Percentiles rank a stretch among this genome's conserved stretches.
These are phyloP conservation scores for Selenicereus undatus DNA, from an alignment of 148 eudicot genomes.

Conservation along the genomic window DNA sequence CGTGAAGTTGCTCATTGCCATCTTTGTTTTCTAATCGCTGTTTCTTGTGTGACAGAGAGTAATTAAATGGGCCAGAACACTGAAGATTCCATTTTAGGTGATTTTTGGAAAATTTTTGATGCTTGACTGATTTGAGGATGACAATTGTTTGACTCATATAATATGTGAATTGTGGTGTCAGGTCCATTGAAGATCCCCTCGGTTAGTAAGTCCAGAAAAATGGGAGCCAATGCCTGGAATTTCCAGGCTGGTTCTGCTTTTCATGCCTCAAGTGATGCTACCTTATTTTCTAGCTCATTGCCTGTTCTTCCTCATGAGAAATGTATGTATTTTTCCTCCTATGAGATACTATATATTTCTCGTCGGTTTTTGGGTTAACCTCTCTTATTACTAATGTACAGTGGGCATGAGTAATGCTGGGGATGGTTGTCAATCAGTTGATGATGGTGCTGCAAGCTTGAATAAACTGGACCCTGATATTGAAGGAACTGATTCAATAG, in stretches of 20 bases:
- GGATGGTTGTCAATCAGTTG: conserved; percentile 40
- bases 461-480: conserved; percentile 35
- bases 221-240: conserved; percentile 42
- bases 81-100: conserved; percentile 37
- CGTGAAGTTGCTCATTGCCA: background rate
- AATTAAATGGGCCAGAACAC: conserved; percentile 32
- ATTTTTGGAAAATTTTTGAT: background rate
- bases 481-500: conserved; percentile 41
- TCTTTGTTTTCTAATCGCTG: conserved; percentile 2
- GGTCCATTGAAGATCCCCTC: conserved; percentile 39
- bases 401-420: conserved; percentile 42
- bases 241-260: conserved; percentile 33
- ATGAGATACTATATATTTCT: background rate
- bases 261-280: conserved; percentile 50
- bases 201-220: conserved; percentile 32
- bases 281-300: conserved; percentile 75
- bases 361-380: conserved; percentile 3
- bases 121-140: background rate
- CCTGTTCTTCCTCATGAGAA: conserved; percentile 79
- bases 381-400: conserved; percentile 32
- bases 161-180: conserved; percentile 22
- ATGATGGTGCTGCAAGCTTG: conserved; percentile 42
- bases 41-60: conserved; percentile 20
- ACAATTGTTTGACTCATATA: background rate
- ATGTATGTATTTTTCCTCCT: conserved; percentile 35